Conservation (phyloP, 495 filamentous ascomycete species). For the Aspergillus bertholletiae region DNA sequence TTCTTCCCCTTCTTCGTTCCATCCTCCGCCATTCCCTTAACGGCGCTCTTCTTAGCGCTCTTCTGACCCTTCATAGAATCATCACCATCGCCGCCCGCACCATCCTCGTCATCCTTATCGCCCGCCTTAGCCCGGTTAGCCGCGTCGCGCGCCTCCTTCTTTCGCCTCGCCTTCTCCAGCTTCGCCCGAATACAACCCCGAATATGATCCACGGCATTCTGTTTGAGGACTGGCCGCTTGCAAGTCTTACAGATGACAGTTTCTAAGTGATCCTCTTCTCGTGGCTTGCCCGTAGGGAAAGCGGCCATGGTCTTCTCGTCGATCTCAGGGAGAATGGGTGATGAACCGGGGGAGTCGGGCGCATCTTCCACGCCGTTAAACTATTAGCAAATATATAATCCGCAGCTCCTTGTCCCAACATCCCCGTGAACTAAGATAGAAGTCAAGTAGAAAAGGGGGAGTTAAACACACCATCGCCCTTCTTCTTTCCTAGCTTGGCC, state of each 20-base stretch:
- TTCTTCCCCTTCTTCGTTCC: constrained; percentile 81
- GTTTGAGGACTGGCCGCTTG: constrained; percentile 67
- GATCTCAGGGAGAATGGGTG: constrained; percentile 67
- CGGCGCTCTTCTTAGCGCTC: constrained; percentile 69
- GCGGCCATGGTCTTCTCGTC: constrained; percentile 64
- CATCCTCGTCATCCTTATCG: constrained; percentile 47
- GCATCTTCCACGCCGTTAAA: constrained; percentile 10
- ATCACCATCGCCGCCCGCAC: constrained; percentile 33
- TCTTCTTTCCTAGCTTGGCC: constrained; percentile 50
- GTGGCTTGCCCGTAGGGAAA: constrained; percentile 71
- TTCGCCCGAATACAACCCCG: constrained; percentile 70
- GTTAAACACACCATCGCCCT: constrained; percentile 49
- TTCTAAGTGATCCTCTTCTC: constrained; percentile 61
- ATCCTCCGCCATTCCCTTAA: constrained; percentile 57
- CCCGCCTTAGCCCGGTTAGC: constrained; percentile 59
- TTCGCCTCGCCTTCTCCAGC: constrained; percentile 74
- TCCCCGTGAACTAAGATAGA: too few relatives aligned
- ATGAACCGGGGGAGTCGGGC: constrained; percentile 38
- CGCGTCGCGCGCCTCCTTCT: constrained; percentile 68
- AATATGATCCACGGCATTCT: constrained; percentile 61
- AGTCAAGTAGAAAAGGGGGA: not conserved
- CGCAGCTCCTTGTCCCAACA: too few relatives aligned
- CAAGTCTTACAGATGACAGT: constrained; percentile 77
- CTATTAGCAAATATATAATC: not conserved
- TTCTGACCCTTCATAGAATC: constrained; percentile 49